phyloP scores from a whole-genome alignment of 1,284 basidiomycete species.

The Sporisorium graminicola region DNA sequence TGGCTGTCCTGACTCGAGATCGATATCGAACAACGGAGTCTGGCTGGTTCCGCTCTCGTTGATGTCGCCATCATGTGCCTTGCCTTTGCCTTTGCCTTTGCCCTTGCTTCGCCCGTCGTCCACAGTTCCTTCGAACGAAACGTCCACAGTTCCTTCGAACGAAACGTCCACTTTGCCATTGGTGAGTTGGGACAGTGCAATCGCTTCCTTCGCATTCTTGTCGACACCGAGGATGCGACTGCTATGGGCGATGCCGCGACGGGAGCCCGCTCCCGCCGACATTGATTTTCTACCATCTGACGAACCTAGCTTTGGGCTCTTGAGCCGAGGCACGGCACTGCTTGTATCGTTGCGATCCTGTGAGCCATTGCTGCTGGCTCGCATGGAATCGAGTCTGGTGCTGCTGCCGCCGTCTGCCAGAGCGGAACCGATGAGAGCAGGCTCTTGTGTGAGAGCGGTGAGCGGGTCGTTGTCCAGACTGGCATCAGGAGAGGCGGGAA shows the following conservation, averaged over 20 bases:
- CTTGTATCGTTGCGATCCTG: constrained; percentile 4
- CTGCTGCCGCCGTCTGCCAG: background rate
- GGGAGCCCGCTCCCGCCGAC: constrained; percentile 30
- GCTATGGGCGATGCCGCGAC: constrained; percentile 47
- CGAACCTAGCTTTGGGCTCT: constrained; percentile 1
- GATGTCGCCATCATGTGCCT: constrained; percentile 7
- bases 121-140: constrained; percentile 36
- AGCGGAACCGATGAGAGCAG: background rate
- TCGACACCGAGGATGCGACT: constrained; percentile 34
- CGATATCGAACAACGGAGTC: constrained; percentile 36
- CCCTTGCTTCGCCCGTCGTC: background rate
- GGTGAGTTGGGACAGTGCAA: constrained; percentile 32
- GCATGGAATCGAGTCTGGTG: background rate
- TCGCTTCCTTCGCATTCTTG: constrained; percentile 17
- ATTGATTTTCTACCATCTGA: constrained; percentile 19
- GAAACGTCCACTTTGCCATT: constrained; percentile 51
- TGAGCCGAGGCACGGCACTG: background rate
- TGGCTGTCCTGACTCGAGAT: constrained; percentile 26
- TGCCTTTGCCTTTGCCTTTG: constrained; percentile 31
- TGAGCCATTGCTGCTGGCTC: constrained; percentile 11
- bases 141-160: constrained; percentile 46
- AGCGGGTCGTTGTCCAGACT: constrained; percentile 10
- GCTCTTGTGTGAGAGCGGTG: background rate
- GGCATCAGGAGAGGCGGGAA: constrained; percentile 38
- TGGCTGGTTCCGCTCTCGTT: constrained; percentile 2